Evolutionary conservation across 768 basidiomycete species (phyloP).

Genomic region (Chalciporus chontae): DNA sequence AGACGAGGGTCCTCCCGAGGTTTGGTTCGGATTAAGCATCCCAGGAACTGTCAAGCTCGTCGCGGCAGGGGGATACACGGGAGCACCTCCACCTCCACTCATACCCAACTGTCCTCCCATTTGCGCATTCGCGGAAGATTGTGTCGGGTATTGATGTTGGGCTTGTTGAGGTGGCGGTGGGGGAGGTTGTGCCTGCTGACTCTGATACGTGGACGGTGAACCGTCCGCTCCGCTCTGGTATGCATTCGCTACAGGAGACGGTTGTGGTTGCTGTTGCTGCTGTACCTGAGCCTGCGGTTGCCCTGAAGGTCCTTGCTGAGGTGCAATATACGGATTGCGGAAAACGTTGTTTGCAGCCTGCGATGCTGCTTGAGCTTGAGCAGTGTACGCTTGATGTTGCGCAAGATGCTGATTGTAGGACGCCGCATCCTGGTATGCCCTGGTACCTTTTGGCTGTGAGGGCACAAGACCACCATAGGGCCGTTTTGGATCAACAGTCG

Average conservation of each 20-base stretch:
- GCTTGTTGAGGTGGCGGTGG: slow-evolving; percentile 19
- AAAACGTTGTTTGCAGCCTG: slow-evolving; percentile 67
- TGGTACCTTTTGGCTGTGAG: slow-evolving; percentile 79
- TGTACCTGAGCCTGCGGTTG: slow-evolving; percentile 33
- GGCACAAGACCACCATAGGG: slow-evolving; percentile 92
- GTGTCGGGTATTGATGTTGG: slow-evolving; percentile 26
- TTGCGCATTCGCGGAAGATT: slow-evolving; percentile 20
- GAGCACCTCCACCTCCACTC: slow-evolving; percentile 9
- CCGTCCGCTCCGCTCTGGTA: slow-evolving; percentile 22
- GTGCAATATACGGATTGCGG: slow-evolving; percentile 79
- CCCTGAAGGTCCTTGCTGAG: slow-evolving; percentile 37
- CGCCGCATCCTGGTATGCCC: slow-evolving; percentile 89
- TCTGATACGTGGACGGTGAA: slow-evolving; percentile 17
- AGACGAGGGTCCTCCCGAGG: slow-evolving; percentile 41
- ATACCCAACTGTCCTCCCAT: slow-evolving; percentile 19
- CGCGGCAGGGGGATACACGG: slow-evolving; percentile 17
- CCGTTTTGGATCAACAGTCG: slow-evolving; percentile 65
- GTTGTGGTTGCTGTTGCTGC: slow-evolving; percentile 25
- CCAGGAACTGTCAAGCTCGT: slow-evolving; percentile 20
- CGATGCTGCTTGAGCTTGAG: slow-evolving; percentile 73
- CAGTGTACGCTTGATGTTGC: slow-evolving; percentile 91
- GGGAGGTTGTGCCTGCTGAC: slow-evolving; percentile 31
- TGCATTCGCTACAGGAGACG: slow-evolving; percentile 11
- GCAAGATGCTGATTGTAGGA: slow-evolving; percentile 92
- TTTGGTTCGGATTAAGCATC: slow-evolving; percentile 43